Base-by-base conservation (phyloP, 2,329 filamentous ascomycete genomes). In the Trematosphaeria pertusa region DNA sequence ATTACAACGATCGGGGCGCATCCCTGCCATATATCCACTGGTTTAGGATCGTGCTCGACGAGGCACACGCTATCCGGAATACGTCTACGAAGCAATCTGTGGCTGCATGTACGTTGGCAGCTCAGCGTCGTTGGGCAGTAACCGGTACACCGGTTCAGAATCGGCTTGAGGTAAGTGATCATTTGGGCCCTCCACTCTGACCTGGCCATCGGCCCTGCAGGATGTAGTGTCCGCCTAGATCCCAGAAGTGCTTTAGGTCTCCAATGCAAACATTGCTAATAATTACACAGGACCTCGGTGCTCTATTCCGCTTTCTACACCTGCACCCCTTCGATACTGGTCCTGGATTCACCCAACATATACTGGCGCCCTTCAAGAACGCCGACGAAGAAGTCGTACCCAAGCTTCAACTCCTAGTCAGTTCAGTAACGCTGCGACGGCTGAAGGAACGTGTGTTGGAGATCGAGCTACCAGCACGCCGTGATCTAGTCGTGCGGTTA, bases 71-170 rank as follows among this genome's bases (percentile, higher is more conserved):
- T 72, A 97, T 99, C 56, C 89, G 94, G 19, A 93, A 95, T 60
- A 87, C 89, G 53, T 83, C 80, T 3, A 93, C 91, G 0, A 78
- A 88, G 31, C 88, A 93, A 58, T 95, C 91, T 43, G 91, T 92
- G 67, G 89, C 90, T 3, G 89, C 94, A 15, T 92, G 91, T 55
- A 82, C 84, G 15, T 78, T 97, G 2, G 81, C 88, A 50, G 89
- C 91, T 2, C 83, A 89, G 64, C 85, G 92, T 22, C 87, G 92
- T 24, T 99, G 94, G 94, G 93, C 92, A 2, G 90, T 97, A n/a
- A 97, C 94, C 0, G 94, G 93, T 43, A 97, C 94, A 0, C 94
- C 92, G 0, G 89, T 97, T 7, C 93, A 97, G 72, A 99, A 99
- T 65, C 87, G 89, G 3, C 80, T 97, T 2, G 63, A 91, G 20